phyloP scores from a whole-genome alignment of 768 basidiomycete species.

The Lepiota brunneoincarnata region DNA sequence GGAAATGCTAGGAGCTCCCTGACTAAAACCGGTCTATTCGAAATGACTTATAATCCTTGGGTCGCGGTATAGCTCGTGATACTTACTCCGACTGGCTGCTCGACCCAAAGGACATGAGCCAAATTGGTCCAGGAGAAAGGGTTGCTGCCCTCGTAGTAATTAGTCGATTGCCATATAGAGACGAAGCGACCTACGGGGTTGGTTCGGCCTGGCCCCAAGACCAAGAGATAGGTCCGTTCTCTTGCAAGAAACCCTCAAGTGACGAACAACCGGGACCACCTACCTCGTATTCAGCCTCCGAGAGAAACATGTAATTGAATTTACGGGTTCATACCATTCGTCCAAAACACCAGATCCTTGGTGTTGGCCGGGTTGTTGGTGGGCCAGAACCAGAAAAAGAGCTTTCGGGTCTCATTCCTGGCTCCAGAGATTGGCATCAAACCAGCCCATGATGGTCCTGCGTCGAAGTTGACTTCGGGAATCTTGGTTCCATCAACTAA shows the following conservation, averaged over 20 bases:
- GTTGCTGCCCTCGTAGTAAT: constrained; percentile 32
- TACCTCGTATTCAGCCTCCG: constrained; percentile 46
- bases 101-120: constrained; percentile 72
- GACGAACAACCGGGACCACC: constrained; percentile 83
- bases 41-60: constrained; percentile 28
- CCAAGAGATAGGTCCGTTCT: constrained; percentile 80
- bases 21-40: constrained; percentile 61
- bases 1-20: constrained; percentile 61
- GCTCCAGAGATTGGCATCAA: constrained; percentile 65
- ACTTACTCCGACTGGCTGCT: constrained; percentile 79
- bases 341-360: constrained; percentile 79
- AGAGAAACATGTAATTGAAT: constrained; percentile 19
- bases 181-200: constrained; percentile 28
- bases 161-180: neutral
- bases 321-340: constrained; percentile 41
- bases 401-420: constrained; percentile 65
- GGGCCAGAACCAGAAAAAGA: constrained; percentile 87
- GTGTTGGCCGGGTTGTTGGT: constrained; percentile 67
- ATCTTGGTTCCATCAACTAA: constrained; percentile 65
- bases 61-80: constrained; percentile 63
- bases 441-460: constrained; percentile 76
- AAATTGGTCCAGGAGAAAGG: constrained; percentile 79
- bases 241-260: constrained; percentile 67
- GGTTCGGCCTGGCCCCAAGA: constrained; percentile 59
- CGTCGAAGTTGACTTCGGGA: constrained; percentile 68